These are phyloP conservation scores for Epichloe hybrida DNA, from an alignment of 2,329 filamentous ascomycete genomes.

Conservation along the genomic window DNA sequence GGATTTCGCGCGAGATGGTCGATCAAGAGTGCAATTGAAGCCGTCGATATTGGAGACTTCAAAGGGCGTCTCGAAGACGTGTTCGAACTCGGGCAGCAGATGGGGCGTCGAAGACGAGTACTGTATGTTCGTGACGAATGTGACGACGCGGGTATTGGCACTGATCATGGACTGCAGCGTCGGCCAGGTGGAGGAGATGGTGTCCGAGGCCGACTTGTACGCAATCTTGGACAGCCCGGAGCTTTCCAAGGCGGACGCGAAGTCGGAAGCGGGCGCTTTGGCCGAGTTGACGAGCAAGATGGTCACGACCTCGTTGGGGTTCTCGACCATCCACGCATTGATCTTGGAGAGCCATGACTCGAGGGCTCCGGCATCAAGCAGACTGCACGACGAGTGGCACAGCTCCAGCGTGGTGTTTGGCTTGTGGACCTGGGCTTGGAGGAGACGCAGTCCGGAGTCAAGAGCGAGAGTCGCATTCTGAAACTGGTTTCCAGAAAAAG, in stretches of 20 bases:
- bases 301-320: constrained; percentile 65
- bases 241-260: constrained; percentile 39
- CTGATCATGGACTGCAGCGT: constrained; percentile 58
- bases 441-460: constrained; percentile 54
- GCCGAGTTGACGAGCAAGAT: constrained; percentile 61
- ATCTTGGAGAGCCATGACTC: constrained; percentile 50
- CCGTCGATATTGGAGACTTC: constrained; percentile 46
- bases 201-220: constrained; percentile 37
- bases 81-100: constrained; percentile 48
- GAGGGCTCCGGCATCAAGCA: constrained; percentile 57
- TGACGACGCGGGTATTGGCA: constrained; percentile 49
- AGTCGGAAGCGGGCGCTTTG: constrained; percentile 37
- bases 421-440: constrained; percentile 60
- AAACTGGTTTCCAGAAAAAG: constrained; percentile 58
- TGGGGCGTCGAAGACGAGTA: constrained; percentile 34
- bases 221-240: constrained; percentile 49
- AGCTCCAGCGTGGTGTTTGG: constrained; percentile 45
- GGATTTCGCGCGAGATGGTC: constrained; percentile 40
- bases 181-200: constrained; percentile 44
- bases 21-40: constrained; percentile 61
- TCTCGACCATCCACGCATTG: constrained; percentile 53
- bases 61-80: constrained; percentile 61
- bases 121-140: constrained; percentile 48
- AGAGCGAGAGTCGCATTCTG: constrained; percentile 60
- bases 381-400: constrained; percentile 54